These are phyloP conservation scores for Picea glauca DNA, from an alignment of 75 land plant genomes.

Conservation along the genomic window DNA sequence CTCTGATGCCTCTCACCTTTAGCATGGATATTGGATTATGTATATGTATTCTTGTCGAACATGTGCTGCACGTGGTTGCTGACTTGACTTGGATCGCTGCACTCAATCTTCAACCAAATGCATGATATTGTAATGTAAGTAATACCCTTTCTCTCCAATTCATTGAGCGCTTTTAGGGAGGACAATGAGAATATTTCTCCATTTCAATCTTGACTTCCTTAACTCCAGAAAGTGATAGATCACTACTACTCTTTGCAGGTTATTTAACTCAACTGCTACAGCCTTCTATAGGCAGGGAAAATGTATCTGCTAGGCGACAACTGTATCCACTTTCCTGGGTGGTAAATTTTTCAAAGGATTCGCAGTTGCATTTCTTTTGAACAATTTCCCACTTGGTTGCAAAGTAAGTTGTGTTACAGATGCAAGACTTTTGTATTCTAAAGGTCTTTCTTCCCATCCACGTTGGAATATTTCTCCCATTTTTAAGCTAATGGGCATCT, in stretches of 20 bases:
- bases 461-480: too few relatives aligned
- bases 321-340: not conserved
- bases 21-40: not conserved
- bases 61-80: not conserved
- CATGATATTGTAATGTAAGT: not conserved
- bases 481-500: too few relatives aligned
- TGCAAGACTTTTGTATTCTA: too few relatives aligned
- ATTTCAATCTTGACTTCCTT: not conserved
- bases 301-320: not conserved
- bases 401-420: too few relatives aligned
- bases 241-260: too few relatives aligned
- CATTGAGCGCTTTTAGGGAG: too few relatives aligned
- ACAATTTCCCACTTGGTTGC: not conserved
- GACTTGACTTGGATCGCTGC: not conserved
- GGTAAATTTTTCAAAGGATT: slow-evolving; percentile 2
- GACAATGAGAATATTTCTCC: not conserved
- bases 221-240: not conserved
- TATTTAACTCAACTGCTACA: too few relatives aligned
- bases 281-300: not conserved
- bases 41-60: not conserved
- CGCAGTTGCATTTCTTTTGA: not conserved
- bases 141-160: not conserved
- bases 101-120: not conserved
- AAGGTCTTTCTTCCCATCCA: too few relatives aligned
- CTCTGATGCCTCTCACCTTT: not conserved